Percentiles rank a stretch among this genome's conserved stretches.
phyloP scores from a whole-genome alignment of 768 basidiomycete species.

The Russula brevipes region DNA sequence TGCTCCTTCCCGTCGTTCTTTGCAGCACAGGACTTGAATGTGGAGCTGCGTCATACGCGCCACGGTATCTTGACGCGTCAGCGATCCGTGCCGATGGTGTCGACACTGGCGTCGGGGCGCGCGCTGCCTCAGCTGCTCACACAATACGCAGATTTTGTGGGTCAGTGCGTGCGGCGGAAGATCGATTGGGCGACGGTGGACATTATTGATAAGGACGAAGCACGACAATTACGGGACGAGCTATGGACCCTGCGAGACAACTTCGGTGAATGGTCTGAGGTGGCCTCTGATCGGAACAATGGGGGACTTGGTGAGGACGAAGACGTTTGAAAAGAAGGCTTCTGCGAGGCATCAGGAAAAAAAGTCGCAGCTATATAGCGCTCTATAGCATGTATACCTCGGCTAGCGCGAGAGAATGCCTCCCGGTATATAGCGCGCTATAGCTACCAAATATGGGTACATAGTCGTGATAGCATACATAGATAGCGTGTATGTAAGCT shows the following conservation, averaged over 20 bases:
- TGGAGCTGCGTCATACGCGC: constrained; percentile 11
- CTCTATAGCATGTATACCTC: too few species aligned
- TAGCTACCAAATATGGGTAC: too few species aligned
- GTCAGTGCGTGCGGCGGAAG: constrained; percentile 33
- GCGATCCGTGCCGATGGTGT: constrained; percentile 17
- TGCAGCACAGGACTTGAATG: constrained; percentile 21
- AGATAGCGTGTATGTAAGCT: too few species aligned
- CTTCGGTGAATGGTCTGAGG: constrained; percentile 6
- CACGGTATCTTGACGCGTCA: constrained; percentile 9
- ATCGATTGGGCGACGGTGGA: constrained; percentile 19
- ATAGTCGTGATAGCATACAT: too few species aligned
- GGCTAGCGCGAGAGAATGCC: too few species aligned
- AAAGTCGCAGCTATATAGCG: too few species aligned
- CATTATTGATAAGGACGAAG: constrained; percentile 18
- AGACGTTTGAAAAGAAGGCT: constrained; percentile 1
- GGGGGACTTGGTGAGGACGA: constrained; percentile 17
- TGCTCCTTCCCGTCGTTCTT: constrained; percentile 54
- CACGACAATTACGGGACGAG: constrained; percentile 15
- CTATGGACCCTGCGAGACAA: constrained; percentile 24
- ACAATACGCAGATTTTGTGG: constrained; percentile 48
- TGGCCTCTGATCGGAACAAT: not conserved
- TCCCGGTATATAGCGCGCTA: too few species aligned
- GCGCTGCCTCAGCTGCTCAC: constrained; percentile 41
- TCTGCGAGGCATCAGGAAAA: too few species aligned
- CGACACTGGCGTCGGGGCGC: constrained; percentile 40